A percentile compares a stretch with the other conserved stretches of the same genome.
phyloP scores from a whole-genome alignment of 768 basidiomycete species.

The Boletus bicolor region DNA sequence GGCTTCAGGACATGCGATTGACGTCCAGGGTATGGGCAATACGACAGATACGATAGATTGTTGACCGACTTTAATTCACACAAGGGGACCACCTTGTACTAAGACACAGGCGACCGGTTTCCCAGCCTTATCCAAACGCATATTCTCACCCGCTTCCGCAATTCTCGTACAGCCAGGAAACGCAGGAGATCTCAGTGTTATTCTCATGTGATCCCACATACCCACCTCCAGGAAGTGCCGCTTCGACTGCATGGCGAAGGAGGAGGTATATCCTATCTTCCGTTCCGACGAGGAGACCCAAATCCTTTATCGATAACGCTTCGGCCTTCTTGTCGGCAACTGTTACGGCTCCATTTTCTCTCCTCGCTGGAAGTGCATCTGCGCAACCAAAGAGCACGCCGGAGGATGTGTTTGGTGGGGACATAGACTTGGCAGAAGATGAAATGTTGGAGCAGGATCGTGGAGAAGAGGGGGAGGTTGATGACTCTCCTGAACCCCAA shows the following conservation, averaged over 20 bases:
- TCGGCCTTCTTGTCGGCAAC: conserved; percentile 61
- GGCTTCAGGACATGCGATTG: conserved; percentile 77
- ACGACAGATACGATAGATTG: not conserved
- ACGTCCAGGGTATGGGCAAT: conserved; percentile 59
- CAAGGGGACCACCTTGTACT: conserved; percentile 65
- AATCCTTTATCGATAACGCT: conserved; percentile 68
- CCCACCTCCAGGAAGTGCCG: conserved; percentile 35
- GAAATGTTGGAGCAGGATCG: conserved; percentile 78
- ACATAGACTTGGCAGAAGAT: conserved; percentile 72
- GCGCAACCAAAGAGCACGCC: conserved; percentile 46
- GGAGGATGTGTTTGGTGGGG: conserved; percentile 62
- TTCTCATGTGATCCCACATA: conserved; percentile 67
- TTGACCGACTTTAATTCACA: conserved; percentile 8
- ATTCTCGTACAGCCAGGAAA: conserved; percentile 55
- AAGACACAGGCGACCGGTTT: conserved; percentile 73
- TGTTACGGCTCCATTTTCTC: conserved; percentile 55
- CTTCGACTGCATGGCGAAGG: conserved; percentile 51
- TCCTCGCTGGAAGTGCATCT: conserved; percentile 40
- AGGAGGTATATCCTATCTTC: conserved; percentile 63
- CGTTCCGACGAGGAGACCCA: conserved; percentile 65
- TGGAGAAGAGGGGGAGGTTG: conserved; percentile 74
- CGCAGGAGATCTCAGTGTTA: conserved; percentile 55
- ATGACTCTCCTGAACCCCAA: conserved; percentile 60
- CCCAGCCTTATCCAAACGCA: conserved; percentile 72
- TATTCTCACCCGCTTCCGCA: conserved; percentile 75